Percentiles rank a stretch among this genome's conserved stretches.
Evolutionary conservation across 2,329 filamentous ascomycete genomes (phyloP).

Genomic region (Ambrosiella beaveri): DNA sequence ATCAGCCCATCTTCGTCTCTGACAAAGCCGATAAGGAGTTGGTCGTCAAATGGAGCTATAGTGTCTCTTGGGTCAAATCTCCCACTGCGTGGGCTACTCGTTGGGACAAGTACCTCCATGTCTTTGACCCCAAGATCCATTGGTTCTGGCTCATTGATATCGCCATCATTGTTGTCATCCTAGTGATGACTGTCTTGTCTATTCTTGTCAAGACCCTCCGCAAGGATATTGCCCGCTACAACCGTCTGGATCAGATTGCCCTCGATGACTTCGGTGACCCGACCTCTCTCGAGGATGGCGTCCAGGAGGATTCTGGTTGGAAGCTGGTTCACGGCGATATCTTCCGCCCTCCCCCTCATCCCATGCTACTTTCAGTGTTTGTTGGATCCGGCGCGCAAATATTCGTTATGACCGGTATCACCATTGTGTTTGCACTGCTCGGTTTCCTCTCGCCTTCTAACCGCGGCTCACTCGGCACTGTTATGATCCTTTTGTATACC

Average conservation of each 20-base stretch:
- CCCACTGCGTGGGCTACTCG: constrained; percentile 83
- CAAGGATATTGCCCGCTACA: constrained; percentile 95
- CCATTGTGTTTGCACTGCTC: constrained; percentile 80
- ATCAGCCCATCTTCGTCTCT: constrained; percentile 44
- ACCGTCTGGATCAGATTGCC: constrained; percentile 78
- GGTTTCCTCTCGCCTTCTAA: constrained; percentile 94
- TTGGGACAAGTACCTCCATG: constrained; percentile 97
- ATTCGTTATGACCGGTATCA: constrained; percentile 93
- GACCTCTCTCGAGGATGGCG: constrained; percentile 66
- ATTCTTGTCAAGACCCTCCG: constrained; percentile 73
- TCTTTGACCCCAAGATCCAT: constrained; percentile 94
- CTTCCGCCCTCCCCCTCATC: constrained; percentile 71
- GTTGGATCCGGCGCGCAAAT: constrained; percentile 89
- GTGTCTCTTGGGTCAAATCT: constrained; percentile 74
- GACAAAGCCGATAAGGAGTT: constrained; percentile 34
- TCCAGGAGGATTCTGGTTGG: constrained; percentile 97
- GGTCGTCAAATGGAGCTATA: constrained; percentile 73
- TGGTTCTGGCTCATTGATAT: constrained; percentile 98
- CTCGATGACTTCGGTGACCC: constrained; percentile 76
- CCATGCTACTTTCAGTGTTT: constrained; percentile 70
- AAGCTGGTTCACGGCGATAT: constrained; percentile 96
- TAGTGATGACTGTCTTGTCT: constrained; percentile 83
- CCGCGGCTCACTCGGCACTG: constrained; percentile 80
- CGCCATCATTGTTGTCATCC: constrained; percentile 81
- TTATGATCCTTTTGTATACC: constrained; percentile 86